A percentile compares a stretch with the other conserved stretches of the same genome.
Evolutionary conservation across 805 yeast genomes (phyloP).

Genomic region (Cyberlindnera maritima): DNA sequence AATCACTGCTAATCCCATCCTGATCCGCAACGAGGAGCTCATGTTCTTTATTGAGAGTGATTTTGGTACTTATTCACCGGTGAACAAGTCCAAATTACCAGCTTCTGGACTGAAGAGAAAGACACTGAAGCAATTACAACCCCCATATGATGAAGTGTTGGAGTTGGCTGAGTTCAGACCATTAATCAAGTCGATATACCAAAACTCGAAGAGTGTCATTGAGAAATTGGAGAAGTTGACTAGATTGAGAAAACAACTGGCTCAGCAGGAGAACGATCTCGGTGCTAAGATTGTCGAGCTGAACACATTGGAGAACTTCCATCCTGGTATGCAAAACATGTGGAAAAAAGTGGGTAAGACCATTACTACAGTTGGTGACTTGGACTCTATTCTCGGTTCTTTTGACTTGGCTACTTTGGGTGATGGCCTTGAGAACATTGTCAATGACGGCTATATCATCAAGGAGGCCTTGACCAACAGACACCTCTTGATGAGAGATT

Average conservation of each 20-base stretch:
- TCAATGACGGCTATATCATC: constrained; percentile 77
- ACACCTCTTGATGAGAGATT: constrained; percentile 88
- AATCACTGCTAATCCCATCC: constrained; percentile 68
- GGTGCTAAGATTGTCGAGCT: constrained; percentile 43
- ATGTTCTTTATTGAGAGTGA: constrained; percentile 80
- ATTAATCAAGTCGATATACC: constrained; percentile 70
- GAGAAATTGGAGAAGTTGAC: constrained; percentile 57
- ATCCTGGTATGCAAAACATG: constrained; percentile 68
- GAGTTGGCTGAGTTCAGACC: constrained; percentile 88
- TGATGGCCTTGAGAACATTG: constrained; percentile 64
- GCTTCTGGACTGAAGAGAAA: constrained; percentile 87
- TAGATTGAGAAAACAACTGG: constrained; percentile 43
- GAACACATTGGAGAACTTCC: constrained; percentile 45
- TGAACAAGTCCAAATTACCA: constrained; percentile 54
- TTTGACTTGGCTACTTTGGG: constrained; percentile 72
- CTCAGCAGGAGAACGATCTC: constrained; percentile 53
- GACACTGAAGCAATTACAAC: constrained; percentile 86
- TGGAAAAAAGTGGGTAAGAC: constrained; percentile 79
- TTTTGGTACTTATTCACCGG: constrained; percentile 47
- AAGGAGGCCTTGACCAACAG: constrained; percentile 93
- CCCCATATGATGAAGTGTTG: constrained; percentile 84
- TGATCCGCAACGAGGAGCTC: constrained; percentile 84
- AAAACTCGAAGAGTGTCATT: constrained; percentile 47
- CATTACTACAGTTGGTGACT: constrained; percentile 68
- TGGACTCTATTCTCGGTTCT: constrained; percentile 67